Evolutionary conservation across 495 filamentous ascomycete genomes (phyloP), one percentile per base, ranked within the genome.

Genomic region (Aspergillus indologenus): DNA sequence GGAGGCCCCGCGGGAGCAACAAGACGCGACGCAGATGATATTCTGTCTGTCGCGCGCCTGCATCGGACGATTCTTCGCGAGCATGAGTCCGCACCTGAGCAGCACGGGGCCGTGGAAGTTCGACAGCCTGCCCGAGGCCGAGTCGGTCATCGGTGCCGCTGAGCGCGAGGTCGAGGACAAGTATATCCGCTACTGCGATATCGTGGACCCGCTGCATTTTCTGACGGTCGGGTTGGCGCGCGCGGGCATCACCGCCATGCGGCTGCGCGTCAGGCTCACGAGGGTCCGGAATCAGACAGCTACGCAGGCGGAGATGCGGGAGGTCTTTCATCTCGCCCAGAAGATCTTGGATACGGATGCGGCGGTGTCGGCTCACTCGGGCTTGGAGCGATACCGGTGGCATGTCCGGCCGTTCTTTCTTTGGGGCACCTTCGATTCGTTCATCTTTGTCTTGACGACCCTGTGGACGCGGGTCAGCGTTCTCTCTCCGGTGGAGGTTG

Each of bases 1-100:
- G 14, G 45, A 65, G 22, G 40, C 26, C 12, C 59, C 59, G 1
- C n/a, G 31, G 7, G 77, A 85, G 34, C 79, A 84, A 29, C 68
- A 66, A 22, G 85, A 84, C 18, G 78, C 81, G 0, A 90, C 89
- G 3, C 89, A 93, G 56, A 89, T 91, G 85, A 88, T 89, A 1
- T 92, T 93, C 64, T 86, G 83, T 56, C 71, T 94, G 17, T 83
- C 88, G 8, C 80, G 85, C 9, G 85, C 78, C 56, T 81, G 85
- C 34, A 19, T 67, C 14, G 59, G 60, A 8, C 63, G 61, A 17
- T 57, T 58, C 7, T 58, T 63, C 18, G 54, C 56, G 5, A 34
- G 60, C 29, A 56, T 53, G 2, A 49, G 57, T 1, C 22, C 54
- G 4, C 44, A 56, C 24, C 46, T 54, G 31, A 49, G 43, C 4